A percentile compares a stretch with the other conserved stretches of the same genome.
phyloP scores from a whole-genome alignment of 1,284 basidiomycete species.

The Cronartium quercuum region DNA sequence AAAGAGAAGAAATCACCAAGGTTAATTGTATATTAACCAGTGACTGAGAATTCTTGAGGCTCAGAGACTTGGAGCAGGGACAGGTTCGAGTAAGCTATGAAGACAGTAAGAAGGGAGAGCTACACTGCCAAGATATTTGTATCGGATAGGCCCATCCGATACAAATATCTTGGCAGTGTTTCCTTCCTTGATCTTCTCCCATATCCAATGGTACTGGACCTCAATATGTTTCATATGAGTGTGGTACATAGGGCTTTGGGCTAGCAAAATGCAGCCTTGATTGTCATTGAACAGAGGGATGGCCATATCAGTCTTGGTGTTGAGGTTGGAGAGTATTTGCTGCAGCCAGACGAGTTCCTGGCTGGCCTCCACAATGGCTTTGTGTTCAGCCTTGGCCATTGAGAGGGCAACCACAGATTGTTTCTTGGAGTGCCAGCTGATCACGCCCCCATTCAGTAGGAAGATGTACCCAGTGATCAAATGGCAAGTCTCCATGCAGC shows the following conservation, averaged over 20 bases:
- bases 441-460: neutral
- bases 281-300: neutral
- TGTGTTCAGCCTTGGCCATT: neutral
- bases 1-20: too few species aligned
- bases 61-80: too few species aligned
- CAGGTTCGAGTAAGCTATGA: too few species aligned
- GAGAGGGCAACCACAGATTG: neutral
- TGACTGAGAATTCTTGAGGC: too few species aligned
- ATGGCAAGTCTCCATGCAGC: neutral
- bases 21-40: too few species aligned
- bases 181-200: neutral
- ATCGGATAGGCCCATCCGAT: too few species aligned
- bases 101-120: too few species aligned
- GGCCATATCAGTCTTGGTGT: neutral
- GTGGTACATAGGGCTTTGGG: constrained; percentile 1
- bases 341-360: constrained; percentile 5
- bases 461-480: neutral
- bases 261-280: neutral
- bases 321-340: neutral
- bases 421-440: constrained; percentile 16
- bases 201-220: constrained; percentile 3
- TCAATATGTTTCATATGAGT: neutral
- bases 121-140: too few species aligned
- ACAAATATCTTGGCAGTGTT: too few species aligned
- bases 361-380: neutral